phyloP scores from a whole-genome alignment of 495 filamentous ascomycete species.

The Delitschia confertaspora region DNA sequence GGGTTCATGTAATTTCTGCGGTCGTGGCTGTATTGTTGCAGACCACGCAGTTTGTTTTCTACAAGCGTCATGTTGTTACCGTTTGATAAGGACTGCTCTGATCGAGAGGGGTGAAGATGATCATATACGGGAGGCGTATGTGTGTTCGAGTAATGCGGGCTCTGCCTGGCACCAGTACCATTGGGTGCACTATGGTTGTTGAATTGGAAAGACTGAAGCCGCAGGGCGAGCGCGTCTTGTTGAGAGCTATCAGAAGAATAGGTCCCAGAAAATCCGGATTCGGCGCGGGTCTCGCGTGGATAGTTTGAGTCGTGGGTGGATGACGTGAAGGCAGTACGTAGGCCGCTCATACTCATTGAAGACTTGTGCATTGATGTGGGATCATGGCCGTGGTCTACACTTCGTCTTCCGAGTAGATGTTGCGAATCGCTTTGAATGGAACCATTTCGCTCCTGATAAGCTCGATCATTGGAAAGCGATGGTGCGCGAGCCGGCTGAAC shows the following conservation, averaged over 20 bases:
- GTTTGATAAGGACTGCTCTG: slow-evolving; percentile 37
- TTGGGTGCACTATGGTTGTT: slow-evolving; percentile 26
- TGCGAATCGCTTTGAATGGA: slow-evolving; percentile 36
- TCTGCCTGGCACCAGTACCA: slow-evolving; percentile 25
- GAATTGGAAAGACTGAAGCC: slow-evolving; percentile 19
- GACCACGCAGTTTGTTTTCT: slow-evolving; percentile 43
- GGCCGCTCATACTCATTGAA: slow-evolving; percentile 23
- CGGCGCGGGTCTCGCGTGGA: slow-evolving; percentile 5
- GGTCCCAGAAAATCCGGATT: slow-evolving; percentile 14
- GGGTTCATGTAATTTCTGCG: slow-evolving; percentile 22
- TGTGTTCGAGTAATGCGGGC: slow-evolving; percentile 33
- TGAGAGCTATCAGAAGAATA: slow-evolving; percentile 29
- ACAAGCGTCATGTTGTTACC: slow-evolving; percentile 40
- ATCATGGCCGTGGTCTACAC: slow-evolving; percentile 20
- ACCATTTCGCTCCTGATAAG: slow-evolving; percentile 33
- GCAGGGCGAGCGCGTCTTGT: slow-evolving; percentile 19
- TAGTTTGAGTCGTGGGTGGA: slow-evolving; percentile 4
- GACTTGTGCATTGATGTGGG: slow-evolving; percentile 10
- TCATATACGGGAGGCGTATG: slow-evolving; percentile 35
- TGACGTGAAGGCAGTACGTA: slow-evolving; percentile 10
- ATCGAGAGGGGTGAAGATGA: slow-evolving; percentile 26
- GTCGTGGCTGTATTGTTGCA: slow-evolving; percentile 24
- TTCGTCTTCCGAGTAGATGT: slow-evolving; percentile 14
- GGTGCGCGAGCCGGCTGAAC: slow-evolving; percentile 12
- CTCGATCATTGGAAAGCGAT: slow-evolving; percentile 27